Evolutionary conservation across 2,329 filamentous ascomycete genomes (phyloP).

Genomic region (Aspergillus persii): DNA sequence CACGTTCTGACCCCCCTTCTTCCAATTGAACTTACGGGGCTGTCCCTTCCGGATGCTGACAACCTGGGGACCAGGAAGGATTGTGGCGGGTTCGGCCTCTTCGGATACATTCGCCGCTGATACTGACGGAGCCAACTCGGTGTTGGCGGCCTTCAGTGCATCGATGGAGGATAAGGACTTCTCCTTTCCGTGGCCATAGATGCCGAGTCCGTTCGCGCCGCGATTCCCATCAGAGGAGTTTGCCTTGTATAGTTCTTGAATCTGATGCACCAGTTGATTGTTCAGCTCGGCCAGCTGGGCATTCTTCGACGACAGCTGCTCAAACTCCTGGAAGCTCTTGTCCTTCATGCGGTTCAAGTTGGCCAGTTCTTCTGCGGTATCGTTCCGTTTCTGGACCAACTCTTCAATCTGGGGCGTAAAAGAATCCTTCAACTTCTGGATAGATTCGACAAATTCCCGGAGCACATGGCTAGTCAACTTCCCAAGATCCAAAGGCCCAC

Average conservation of each 20-base stretch:
- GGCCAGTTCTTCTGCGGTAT: slow-evolving; percentile 79
- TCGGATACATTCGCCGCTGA: slow-evolving; percentile 58
- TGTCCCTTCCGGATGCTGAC: slow-evolving; percentile 94
- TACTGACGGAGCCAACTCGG: slow-evolving; percentile 57
- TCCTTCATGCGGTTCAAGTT: slow-evolving; percentile 82
- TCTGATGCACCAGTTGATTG: slow-evolving; percentile 89
- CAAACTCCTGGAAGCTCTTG: slow-evolving; percentile 90
- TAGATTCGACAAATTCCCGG: slow-evolving; percentile 60
- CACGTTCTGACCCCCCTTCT: slow-evolving; percentile 90
- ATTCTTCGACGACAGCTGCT: slow-evolving; percentile 91
- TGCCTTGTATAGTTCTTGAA: slow-evolving; percentile 87
- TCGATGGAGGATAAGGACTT: slow-evolving; percentile 48
- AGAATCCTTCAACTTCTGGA: slow-evolving; percentile 74
- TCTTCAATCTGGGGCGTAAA: slow-evolving; percentile 76
- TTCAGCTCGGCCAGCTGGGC: slow-evolving; percentile 92
- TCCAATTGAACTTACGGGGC: slow-evolving; percentile 97
- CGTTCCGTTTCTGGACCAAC: slow-evolving; percentile 82
- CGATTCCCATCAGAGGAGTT: slow-evolving; percentile 45
- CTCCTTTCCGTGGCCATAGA: slow-evolving; percentile 58
- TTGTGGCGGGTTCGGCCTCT: slow-evolving; percentile 60
- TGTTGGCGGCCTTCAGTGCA: slow-evolving; percentile 42
- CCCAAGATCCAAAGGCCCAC: slow-evolving; percentile 73
- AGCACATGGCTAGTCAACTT: slow-evolving; percentile 64
- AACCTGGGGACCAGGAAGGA: slow-evolving; percentile 77
- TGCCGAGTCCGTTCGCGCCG: slow-evolving; percentile 57